Base-by-base conservation (phyloP, 163 green algal species). In the Chlorella variabilis region DNA sequence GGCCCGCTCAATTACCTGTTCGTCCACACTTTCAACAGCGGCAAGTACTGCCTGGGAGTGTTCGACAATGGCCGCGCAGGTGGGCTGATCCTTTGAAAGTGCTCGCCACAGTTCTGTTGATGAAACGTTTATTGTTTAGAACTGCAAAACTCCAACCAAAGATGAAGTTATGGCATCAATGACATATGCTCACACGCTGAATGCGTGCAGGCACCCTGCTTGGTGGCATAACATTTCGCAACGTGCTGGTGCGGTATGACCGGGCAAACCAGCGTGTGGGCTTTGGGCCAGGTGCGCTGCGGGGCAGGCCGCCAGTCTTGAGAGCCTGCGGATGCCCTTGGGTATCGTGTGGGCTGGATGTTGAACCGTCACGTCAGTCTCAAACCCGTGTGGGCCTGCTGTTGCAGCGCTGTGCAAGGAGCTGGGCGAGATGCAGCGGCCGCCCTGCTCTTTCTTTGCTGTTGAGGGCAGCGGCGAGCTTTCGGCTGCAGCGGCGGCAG, bases 1-100 rank as follows among this genome's bases (percentile, higher is more conserved):
- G 69, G 71, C 39, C 94, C 96, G 1, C 74, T 95, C 34, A 96
- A 95, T 87, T 98, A 98, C 88, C 90, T 98, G 49, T 99, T 98
- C 85, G 80, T 90, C 80, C 86, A 91, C 81, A 87, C 88, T 27
- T 85, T 81, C 62, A 74, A 83, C 49, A 54, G 23, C 27, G 81
- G 81, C 36, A 85, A 84, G 70, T 97, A 95, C 79, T 98, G 95
- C 86, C 76, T 98, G 65, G 94, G 95, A 13, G 58, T 98, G 0
- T 97, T 98, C 82, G 92, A 97, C 89, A 97, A 98, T 77, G 89
- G 88, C 0, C 36, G 59, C 18, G 51, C 48, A 75, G 79, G 79
- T 80, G 33, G 2, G 45, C 11, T 54, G 45, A 15, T 15, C n/a
- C n/a, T n/a, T n/a, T n/a, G n/a, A n/a, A n/a, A n/a, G n/a, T n/a